Conservation (phyloP, 1,139 yeast species). For the Pichia sp. region DNA sequence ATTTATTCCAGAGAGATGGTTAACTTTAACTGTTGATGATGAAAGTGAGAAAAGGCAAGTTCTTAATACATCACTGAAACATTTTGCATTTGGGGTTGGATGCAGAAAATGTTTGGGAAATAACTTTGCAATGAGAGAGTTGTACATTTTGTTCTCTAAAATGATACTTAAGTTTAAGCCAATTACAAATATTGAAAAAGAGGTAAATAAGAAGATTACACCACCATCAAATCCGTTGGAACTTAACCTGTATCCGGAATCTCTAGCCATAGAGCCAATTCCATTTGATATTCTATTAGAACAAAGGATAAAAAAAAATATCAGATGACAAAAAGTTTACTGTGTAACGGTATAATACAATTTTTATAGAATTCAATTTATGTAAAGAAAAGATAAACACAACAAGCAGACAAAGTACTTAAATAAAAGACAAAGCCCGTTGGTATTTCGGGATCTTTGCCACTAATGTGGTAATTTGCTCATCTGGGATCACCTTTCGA, state of each 20-base stretch:
- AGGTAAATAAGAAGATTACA: background rate
- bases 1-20: slow-evolving; percentile 57
- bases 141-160: slow-evolving; percentile 44
- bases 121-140: slow-evolving; percentile 54
- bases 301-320: background rate
- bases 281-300: slow-evolving; percentile 35
- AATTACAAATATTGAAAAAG: background rate
- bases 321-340: too few relatives aligned
- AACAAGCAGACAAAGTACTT: too few relatives aligned
- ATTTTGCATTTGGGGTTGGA: slow-evolving; percentile 67
- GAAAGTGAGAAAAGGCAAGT: slow-evolving; percentile 4
- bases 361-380: too few relatives aligned
- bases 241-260: slow-evolving; percentile 43
- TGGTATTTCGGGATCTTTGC: too few relatives aligned
- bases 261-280: slow-evolving; percentile 57
- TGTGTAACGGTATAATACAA: too few relatives aligned
- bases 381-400: too few relatives aligned
- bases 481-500: too few relatives aligned
- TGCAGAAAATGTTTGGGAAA: slow-evolving; percentile 65
- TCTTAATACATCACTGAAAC: slow-evolving; percentile 27
- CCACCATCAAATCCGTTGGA: slow-evolving; percentile 39
- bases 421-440: too few relatives aligned
- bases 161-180: slow-evolving; percentile 33
- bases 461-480: too few relatives aligned
- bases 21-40: slow-evolving; percentile 28